Base-by-base conservation (phyloP, 148 eudicot species). In the Mesembryanthemum crystallinum region DNA sequence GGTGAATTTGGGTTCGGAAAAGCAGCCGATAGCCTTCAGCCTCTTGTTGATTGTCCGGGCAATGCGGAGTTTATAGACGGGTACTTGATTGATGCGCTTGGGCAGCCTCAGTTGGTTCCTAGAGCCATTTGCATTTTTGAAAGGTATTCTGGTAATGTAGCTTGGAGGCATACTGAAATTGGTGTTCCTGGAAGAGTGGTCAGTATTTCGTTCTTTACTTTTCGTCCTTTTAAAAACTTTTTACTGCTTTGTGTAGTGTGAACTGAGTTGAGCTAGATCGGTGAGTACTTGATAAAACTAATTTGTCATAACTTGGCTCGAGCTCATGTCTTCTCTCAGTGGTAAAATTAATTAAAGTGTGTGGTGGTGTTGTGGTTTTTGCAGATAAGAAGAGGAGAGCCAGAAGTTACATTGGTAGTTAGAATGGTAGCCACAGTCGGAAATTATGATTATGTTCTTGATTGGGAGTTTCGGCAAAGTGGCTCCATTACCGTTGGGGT, bases 351-450 rank as follows among this genome's bases (percentile, higher is more conserved):
- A 39, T 39, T 39, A 9, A 39, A 6, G 5, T 0, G 43, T 39
- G 43, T 39, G 43, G 43, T 39, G 9, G 5, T 39, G 43, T 39
- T 39, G 2, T 39, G 43, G 8, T 9, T 33, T 66, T 76, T 81
- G 61, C 85, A 94, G 98, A 81, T 89, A 75, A 86, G 79, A 75
- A 87, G 80, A 74, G 98, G 88, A 33, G 84, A 80, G 64, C 75
- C 85, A 55, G 92, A 94, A 79, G 83, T 86, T 54, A 82, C 76
- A 60, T 82, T 94, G 84, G 90, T 94, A 66, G 97, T 89, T 18
- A 86, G 98, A 62, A 91, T 91, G 98, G 87, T 91, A 51, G 92
- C 98, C 15, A 87, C 94, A 0, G 97, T 94, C 18, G 97, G 97
- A 64, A 94, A 91, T 71, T 94, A 94, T 80, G 98, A 94, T 74